Conservation (phyloP, 192 early-diverging fungal species). For the Backusella luteola region DNA sequence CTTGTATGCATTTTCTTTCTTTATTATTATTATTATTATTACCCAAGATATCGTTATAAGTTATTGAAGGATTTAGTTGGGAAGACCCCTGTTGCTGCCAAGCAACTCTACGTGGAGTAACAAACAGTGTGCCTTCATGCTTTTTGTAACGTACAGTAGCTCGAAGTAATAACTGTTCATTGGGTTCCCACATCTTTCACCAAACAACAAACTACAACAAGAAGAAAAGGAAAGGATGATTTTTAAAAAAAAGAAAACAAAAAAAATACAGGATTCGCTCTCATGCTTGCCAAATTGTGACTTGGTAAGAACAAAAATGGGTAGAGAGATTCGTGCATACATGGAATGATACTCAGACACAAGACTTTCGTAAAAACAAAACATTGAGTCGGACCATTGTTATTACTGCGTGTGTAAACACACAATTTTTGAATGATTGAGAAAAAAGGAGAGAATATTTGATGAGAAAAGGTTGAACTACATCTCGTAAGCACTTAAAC, state of each 20-base stretch:
- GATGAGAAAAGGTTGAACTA: too few species aligned
- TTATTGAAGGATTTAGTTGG: constrained; percentile 29
- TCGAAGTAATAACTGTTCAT: constrained; percentile 35
- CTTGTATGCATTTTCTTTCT: not conserved
- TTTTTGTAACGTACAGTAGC: constrained; percentile 32
- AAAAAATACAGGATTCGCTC: not conserved
- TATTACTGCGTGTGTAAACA: too few species aligned
- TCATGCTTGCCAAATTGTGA: not conserved
- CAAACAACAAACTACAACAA: not conserved
- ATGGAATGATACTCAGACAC: not conserved
- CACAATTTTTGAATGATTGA: too few species aligned
- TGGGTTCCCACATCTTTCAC: constrained; percentile 33
- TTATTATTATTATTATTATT: not conserved
- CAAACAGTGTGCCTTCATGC: constrained; percentile 36
- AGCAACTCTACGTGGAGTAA: constrained; percentile 31
- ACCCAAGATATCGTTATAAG: constrained; percentile 32
- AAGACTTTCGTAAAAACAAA: too few species aligned
- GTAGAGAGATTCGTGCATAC: not conserved
- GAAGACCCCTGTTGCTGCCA: constrained; percentile 32
- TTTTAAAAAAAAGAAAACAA: not conserved
- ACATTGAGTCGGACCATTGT: too few species aligned
- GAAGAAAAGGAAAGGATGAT: not conserved
- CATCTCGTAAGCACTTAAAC: too few species aligned
- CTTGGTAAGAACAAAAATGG: not conserved
- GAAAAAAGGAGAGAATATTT: too few species aligned